Conservation (phyloP, 1,139 yeast species). For the Dujonia santamariae region DNA sequence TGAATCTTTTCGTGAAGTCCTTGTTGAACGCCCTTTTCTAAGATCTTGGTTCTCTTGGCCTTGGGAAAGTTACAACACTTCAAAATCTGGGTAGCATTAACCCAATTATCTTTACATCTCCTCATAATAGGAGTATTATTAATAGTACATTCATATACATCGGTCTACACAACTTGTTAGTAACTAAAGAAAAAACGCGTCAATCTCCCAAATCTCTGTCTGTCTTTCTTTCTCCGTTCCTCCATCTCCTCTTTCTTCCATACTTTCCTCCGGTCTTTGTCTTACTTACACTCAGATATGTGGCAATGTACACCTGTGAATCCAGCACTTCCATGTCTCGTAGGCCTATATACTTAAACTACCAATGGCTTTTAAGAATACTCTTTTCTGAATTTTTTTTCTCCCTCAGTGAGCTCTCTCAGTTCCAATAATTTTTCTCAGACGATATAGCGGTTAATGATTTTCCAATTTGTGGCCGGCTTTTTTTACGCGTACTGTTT, state of each 20-base stretch:
- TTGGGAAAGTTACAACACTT: slow-evolving; percentile 95
- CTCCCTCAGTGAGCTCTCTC: too few relatives aligned
- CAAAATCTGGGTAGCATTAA: slow-evolving; percentile 95
- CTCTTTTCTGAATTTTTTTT: too few relatives aligned
- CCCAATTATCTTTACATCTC: slow-evolving; percentile 88
- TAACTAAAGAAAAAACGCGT: neutral
- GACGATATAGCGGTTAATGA: too few relatives aligned
- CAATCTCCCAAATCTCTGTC: neutral
- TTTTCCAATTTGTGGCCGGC: too few relatives aligned
- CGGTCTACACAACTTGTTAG: slow-evolving; percentile 27
- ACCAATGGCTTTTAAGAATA: neutral
- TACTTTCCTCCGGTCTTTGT: neutral
- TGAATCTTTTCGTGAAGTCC: slow-evolving; percentile 91
- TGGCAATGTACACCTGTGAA: slow-evolving; percentile 9
- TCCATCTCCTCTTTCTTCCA: neutral
- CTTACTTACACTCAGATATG: slow-evolving; percentile 10
- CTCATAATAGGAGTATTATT: slow-evolving; percentile 91
- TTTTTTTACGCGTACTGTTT: too few relatives aligned
- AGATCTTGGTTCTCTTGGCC: slow-evolving; percentile 86
- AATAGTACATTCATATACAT: slow-evolving; percentile 82
- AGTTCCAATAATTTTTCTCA: too few relatives aligned
- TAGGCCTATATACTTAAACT: neutral
- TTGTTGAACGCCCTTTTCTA: slow-evolving; percentile 87
- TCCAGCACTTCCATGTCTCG: slow-evolving; percentile 8
- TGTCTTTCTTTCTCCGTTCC: neutral